Evolutionary conservation across 1,284 basidiomycete genomes (phyloP).

Genomic region (Ceratobasidium sp.): DNA sequence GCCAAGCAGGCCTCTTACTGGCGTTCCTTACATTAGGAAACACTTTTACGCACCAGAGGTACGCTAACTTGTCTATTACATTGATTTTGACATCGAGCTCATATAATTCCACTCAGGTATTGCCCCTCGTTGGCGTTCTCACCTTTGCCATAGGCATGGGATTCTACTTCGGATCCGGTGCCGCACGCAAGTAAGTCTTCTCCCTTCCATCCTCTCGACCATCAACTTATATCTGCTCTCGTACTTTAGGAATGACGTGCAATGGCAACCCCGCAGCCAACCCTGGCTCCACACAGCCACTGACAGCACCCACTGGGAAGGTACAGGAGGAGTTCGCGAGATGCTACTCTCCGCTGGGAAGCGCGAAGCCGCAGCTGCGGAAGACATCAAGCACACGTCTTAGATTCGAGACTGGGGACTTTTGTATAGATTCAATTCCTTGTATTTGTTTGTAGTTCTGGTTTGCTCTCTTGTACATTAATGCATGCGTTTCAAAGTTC

Average conservation of each 20-base stretch:
- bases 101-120: slow-evolving; percentile 12
- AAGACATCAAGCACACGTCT: slow-evolving; percentile 9
- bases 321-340: slow-evolving; percentile 29
- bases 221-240: not conserved
- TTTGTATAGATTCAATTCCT: slow-evolving; percentile 16
- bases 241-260: slow-evolving; percentile 36
- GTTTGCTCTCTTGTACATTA: not conserved
- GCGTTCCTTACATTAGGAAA: slow-evolving; percentile 27
- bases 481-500: too few species aligned
- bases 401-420: slow-evolving; percentile 4
- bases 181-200: slow-evolving; percentile 21
- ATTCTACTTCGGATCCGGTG: slow-evolving; percentile 34
- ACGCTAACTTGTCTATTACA: not conserved
- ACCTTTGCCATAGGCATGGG: slow-evolving; percentile 34
- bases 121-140: slow-evolving; percentile 30
- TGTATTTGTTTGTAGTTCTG: slow-evolving; percentile 3
- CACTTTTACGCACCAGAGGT: slow-evolving; percentile 43
- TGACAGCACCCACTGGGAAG: slow-evolving; percentile 36
- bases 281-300: slow-evolving; percentile 41
- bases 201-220: not conserved
- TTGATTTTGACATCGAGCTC: not conserved
- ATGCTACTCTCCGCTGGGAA: slow-evolving; percentile 41
- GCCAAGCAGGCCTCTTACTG: slow-evolving; percentile 20
- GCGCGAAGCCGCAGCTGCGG: slow-evolving; percentile 8
- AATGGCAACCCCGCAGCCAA: slow-evolving; percentile 40